phyloP scores from a whole-genome alignment of 768 basidiomycete species.

The Lentinula edodes region DNA sequence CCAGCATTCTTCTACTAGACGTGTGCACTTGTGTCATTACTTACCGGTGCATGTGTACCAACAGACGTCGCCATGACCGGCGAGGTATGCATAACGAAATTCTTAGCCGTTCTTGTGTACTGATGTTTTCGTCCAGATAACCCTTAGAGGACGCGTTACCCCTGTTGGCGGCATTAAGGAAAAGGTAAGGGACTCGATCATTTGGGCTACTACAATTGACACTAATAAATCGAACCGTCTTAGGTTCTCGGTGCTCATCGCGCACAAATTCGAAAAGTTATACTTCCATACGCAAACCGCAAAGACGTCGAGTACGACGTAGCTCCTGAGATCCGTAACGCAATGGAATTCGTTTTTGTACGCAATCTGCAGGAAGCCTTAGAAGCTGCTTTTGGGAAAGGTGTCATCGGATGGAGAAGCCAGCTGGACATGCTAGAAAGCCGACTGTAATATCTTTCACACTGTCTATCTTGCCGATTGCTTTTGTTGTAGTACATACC shows the following conservation, averaged over 20 bases:
- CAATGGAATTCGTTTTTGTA: conserved; percentile 82
- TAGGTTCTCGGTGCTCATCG: conserved; percentile 83
- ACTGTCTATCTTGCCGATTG: not conserved
- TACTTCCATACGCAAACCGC: conserved; percentile 78
- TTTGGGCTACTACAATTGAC: not conserved
- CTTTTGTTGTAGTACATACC: not conserved
- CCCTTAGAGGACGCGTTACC: conserved; percentile 74
- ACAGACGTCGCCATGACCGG: conserved; percentile 84
- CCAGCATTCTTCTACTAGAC: conserved; percentile 32
- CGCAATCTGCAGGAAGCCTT: conserved; percentile 74
- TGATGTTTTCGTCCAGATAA: conserved; percentile 43
- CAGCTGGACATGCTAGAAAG: conserved; percentile 47
- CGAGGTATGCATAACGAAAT: conserved; percentile 43
- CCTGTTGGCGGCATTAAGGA: conserved; percentile 91
- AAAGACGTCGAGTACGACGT: conserved; percentile 89
- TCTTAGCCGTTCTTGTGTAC: not conserved
- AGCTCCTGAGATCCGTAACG: conserved; percentile 60
- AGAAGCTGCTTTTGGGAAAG: conserved; percentile 77
- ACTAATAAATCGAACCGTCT: not conserved
- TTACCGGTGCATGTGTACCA: conserved; percentile 72
- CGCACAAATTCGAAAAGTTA: conserved; percentile 75
- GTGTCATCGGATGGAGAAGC: conserved; percentile 59
- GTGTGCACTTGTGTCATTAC: conserved; percentile 81
- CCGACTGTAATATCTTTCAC: conserved; percentile 29
- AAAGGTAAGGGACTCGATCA: conserved; percentile 31